Evolutionary conservation across 768 basidiomycete genomes (phyloP), one percentile per base, ranked within the genome.

Genomic region (Calocybe gangraenosa): DNA sequence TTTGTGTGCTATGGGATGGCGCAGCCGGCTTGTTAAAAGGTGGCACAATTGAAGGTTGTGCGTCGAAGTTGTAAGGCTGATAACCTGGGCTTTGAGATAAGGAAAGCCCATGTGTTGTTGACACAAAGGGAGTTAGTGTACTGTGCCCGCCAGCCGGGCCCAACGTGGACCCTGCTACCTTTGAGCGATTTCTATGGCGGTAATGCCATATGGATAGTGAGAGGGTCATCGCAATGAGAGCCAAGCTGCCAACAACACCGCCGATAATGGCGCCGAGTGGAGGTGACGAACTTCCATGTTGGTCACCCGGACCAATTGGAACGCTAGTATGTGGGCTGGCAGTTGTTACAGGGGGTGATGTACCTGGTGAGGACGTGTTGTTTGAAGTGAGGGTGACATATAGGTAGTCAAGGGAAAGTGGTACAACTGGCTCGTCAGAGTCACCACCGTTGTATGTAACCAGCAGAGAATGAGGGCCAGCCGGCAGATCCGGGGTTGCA

Each of bases 401-500:
- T 17, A 51, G 10, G 17, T 48, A 42, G 19, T 44, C 38, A 7
- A 52, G 34, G 5, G 43, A 42, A 33, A 52, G 50, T 3, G 48
- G 50, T 3, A 43, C 45, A 4, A 18, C 20, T 28, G 32, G 9
- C n/a, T n/a, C n/a, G n/a, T n/a, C n/a, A 5, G 15, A n/a, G 7
- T 13, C 14, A 21, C 37, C 33, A 20, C 50, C 50, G 6, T 42
- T 23, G 31, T 48, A 48, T 13, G 46, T 52, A 18, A 52, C 46
- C 11, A 33, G 10, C 3, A 52, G 15, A 13, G 46, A 28, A 34
- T 52, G 50, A 18, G 43, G 43, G n/a, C 39, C 43, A 13, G 38
- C 2, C 2, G 30, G 1, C 32, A 52, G 46, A 2, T 42, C 21
- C 6, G 50, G 43, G 7, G 46, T 52, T 15, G 39, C 44, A 23